A percentile compares a stretch with the other conserved stretches of the same genome.
Conservation (phyloP, 2,329 filamentous ascomycete species). For the Neopestalotiopsis sp. region DNA sequence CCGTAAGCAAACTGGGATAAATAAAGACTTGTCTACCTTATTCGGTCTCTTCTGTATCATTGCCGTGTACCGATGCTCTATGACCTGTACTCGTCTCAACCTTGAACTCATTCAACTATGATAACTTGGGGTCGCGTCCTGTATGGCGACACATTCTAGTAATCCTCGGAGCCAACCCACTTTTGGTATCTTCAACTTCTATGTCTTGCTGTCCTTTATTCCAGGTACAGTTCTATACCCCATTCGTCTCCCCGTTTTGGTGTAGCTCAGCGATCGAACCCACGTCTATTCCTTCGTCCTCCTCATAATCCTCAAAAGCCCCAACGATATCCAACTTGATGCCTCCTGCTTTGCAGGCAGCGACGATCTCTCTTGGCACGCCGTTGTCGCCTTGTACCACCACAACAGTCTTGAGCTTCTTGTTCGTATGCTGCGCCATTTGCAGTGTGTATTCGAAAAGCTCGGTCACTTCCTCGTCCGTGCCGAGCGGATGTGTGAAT, state of each 20-base stretch:
- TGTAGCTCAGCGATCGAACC: not conserved
- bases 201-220: not conserved
- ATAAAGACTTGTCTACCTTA: too few relatives aligned
- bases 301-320: conserved; percentile 11
- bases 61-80: too few relatives aligned
- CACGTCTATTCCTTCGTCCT: not conserved
- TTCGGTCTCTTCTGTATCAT: too few relatives aligned
- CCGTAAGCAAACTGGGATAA: too few relatives aligned
- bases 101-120: too few relatives aligned
- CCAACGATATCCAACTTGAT: conserved; percentile 36
- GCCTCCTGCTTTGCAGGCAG: conserved; percentile 40
- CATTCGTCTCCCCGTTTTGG: not conserved
- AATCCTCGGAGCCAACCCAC: not conserved
- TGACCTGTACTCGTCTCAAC: too few relatives aligned
- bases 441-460: conserved; percentile 48
- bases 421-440: conserved; percentile 42
- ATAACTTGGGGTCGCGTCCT: too few relatives aligned
- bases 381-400: conserved; percentile 40
- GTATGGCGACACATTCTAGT: not conserved
- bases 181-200: not conserved
- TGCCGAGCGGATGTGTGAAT: conserved; percentile 51
- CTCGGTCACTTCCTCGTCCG: conserved; percentile 53
- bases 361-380: conserved; percentile 40
- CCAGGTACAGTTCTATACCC: not conserved
- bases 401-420: conserved; percentile 44